Evolutionary conservation across 2,329 filamentous ascomycete species (phyloP), one percentile per base, ranked within the genome.

Genomic region (Xylaria sp.): DNA sequence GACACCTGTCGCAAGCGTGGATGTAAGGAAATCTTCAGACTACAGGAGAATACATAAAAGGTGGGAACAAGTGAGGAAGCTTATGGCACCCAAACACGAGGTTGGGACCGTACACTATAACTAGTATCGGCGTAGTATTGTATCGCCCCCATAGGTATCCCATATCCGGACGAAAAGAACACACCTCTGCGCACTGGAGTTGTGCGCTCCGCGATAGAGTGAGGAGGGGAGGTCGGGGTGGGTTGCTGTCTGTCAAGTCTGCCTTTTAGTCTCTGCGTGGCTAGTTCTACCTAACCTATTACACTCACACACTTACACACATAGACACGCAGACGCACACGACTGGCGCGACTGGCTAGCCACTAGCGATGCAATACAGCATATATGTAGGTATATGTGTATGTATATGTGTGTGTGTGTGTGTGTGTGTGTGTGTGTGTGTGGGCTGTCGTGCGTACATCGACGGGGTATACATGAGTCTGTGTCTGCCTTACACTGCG

Each of bases 161-260:
- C 34, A 21, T 60, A 48, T 60, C 55, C 39, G 34, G 36, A 24
- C 12, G 6, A 47, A 42, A 14, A 59, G 42, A 9, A 30, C 19
- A 57, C 30, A 17, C 42, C 61, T 56, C 32, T 53, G 17, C 34
- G 51, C 30, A 61, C 30, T 69, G 63, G 63, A 66, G 54, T 63
- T 39, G 59, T 54, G 54, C 48, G 14, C 63, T 69, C 67, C 67
- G 63, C 19, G 54, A 69, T 67, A 69, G 55, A 62, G 51, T 56
- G 17, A 39, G 8, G 24, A 30, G 14, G 39, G 60, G 32, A 21
- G 34, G 45, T 51, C 17, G 47, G 57, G 32, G 17, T 36, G 60
- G 60, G 34, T 24, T 36, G 45, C 64, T 58, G 39, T 48, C 30
- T n/a, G 32, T 17, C 39, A 36, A 21, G 47, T 56, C 51, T 48